These are phyloP conservation scores for Corylus heterophylla DNA, from an alignment of 306 rosid species.

Conservation along the genomic window DNA sequence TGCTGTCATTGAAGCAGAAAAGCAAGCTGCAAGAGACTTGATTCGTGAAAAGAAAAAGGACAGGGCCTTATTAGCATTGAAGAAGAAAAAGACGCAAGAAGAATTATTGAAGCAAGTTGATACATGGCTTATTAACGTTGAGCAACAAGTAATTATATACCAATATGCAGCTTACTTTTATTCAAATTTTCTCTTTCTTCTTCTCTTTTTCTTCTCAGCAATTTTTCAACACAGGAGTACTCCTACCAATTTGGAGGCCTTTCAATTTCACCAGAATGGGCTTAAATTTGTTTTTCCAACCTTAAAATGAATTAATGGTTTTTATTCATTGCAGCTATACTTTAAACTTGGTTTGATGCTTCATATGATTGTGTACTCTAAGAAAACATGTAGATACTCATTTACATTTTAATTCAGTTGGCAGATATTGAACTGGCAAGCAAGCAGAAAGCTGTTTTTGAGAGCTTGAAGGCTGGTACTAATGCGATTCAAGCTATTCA, in stretches of 20 bases:
- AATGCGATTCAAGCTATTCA: conserved; percentile 88
- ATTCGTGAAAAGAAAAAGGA: conserved; percentile 90
- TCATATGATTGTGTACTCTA: background rate
- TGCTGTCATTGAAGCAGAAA: conserved; percentile 92
- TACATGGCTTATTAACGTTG: conserved; percentile 90
- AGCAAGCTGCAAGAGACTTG: conserved; percentile 89
- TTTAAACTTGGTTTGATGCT: conserved; percentile 12
- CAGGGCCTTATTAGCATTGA: conserved; percentile 83
- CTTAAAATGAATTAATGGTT: background rate
- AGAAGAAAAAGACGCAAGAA: conserved; percentile 90
- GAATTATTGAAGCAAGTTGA: conserved; percentile 95
- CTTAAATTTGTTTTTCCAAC: conserved; percentile 10
- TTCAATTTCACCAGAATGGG: background rate
- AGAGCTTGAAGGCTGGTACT: conserved; percentile 88
- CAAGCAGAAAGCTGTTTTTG: conserved; percentile 92
- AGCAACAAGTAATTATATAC: conserved; percentile 72
- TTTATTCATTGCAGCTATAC: background rate
- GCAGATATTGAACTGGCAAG: conserved; percentile 92
- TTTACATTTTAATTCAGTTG: conserved; percentile 54
- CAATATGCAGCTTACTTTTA: background rate
- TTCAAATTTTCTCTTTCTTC: background rate
- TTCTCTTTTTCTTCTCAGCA: conserved; percentile 1
- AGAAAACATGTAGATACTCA: conserved; percentile 4
- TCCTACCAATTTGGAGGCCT: background rate
- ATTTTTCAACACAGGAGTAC: background rate